Evolutionary conservation across 257 asterid genomes (phyloP).

Genomic region (Cruciata laevipes): DNA sequence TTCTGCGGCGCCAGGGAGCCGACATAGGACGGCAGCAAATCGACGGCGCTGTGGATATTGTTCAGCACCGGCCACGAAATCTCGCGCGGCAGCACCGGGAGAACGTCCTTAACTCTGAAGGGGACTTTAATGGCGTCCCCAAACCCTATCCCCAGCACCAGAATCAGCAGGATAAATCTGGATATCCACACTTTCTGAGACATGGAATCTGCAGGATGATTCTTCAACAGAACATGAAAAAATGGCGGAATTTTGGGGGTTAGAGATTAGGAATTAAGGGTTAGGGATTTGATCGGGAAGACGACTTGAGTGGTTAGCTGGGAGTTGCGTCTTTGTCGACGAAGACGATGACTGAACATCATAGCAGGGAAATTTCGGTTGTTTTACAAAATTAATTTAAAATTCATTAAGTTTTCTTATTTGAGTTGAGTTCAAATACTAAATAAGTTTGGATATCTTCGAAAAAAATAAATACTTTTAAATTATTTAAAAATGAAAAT

Average conservation of each 20-base stretch:
- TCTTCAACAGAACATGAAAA: not conserved
- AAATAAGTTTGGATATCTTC: too few relatives aligned
- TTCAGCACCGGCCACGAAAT: slow-evolving; percentile 91
- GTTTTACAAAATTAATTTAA: too few relatives aligned
- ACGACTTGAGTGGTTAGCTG: not conserved
- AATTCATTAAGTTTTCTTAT: not conserved
- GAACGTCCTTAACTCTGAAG: slow-evolving; percentile 72
- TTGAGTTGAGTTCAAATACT: not conserved
- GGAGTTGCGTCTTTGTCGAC: not conserved
- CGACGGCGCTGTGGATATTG: slow-evolving; percentile 76
- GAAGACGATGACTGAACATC: not conserved
- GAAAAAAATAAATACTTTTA: too few relatives aligned
- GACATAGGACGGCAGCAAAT: slow-evolving; percentile 76
- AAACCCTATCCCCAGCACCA: slow-evolving; percentile 54
- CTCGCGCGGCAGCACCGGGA: slow-evolving; percentile 81
- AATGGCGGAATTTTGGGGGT: not conserved
- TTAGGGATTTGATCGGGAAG: not conserved
- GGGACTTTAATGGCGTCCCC: slow-evolving; percentile 78
- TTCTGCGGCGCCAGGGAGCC: slow-evolving; percentile 88
- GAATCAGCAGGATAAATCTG: slow-evolving; percentile 17
- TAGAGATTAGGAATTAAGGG: not conserved
- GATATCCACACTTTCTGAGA: slow-evolving; percentile 13
- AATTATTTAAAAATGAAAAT: too few relatives aligned
- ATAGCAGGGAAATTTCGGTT: not conserved
- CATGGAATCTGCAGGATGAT: not conserved